Evolutionary conservation across 345 rosid genomes (phyloP).

Genomic region (Moricandia arvensis): DNA sequence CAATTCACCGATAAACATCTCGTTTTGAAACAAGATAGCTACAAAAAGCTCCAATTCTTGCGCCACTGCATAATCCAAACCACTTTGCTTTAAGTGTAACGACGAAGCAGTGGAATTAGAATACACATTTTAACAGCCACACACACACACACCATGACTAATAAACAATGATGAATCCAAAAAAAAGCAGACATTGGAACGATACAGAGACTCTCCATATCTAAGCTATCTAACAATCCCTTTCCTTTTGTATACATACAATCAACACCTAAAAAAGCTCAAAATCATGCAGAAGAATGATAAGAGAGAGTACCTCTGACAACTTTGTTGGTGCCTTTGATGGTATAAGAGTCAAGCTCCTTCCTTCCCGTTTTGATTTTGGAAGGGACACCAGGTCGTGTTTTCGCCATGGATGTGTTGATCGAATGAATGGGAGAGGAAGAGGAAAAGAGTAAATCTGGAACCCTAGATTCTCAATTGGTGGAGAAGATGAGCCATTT

Average conservation of each 20-base stretch:
- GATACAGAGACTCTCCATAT: neutral
- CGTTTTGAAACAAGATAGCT: neutral
- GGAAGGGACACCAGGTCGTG: slow-evolving; percentile 45
- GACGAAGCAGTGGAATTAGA: neutral
- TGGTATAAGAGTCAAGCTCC: slow-evolving; percentile 71
- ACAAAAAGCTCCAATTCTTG: slow-evolving; percentile 6
- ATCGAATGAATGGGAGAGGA: slow-evolving; percentile 14
- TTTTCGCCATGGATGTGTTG: slow-evolving; percentile 38
- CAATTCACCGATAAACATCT: slow-evolving; percentile 2
- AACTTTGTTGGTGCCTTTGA: slow-evolving; percentile 76
- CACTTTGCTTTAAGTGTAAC: neutral
- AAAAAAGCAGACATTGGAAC: slow-evolving; percentile 12
- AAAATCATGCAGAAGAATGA: slow-evolving; percentile 18
- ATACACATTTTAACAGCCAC: neutral
- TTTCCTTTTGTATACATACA: neutral
- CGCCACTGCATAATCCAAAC: neutral
- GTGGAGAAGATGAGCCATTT: slow-evolving; percentile 40
- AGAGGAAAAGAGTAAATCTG: slow-evolving; percentile 38
- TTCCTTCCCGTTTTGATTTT: slow-evolving; percentile 70
- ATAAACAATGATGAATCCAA: neutral
- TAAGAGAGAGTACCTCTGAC: slow-evolving; percentile 44
- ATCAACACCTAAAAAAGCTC: neutral
- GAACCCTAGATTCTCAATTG: slow-evolving; percentile 37
- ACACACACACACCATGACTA: neutral
- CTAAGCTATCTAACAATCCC: neutral